Evolutionary conservation across 495 filamentous ascomycete species (phyloP).

Genomic region (Xylaria grammica): DNA sequence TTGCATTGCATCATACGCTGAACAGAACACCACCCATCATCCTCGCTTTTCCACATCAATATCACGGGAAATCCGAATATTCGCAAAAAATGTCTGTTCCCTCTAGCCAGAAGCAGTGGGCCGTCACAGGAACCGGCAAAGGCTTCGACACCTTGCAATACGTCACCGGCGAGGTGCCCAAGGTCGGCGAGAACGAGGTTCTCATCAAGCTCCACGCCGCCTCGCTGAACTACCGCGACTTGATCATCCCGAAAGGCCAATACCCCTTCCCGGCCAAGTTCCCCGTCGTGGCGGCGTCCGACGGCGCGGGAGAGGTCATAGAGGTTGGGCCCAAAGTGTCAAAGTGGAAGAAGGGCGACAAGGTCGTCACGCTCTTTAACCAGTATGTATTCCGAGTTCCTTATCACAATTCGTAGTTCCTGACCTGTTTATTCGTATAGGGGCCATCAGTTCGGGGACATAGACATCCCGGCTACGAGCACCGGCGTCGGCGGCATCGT

Average conservation of each 20-base stretch:
- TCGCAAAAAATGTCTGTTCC: slow-evolving; percentile 40
- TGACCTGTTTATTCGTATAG: neutral
- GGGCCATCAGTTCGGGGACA: slow-evolving; percentile 65
- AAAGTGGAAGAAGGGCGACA: slow-evolving; percentile 72
- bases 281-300: slow-evolving; percentile 72
- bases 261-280: slow-evolving; percentile 68
- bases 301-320: slow-evolving; percentile 76
- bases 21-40: neutral
- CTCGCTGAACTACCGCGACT: slow-evolving; percentile 83
- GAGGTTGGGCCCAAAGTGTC: slow-evolving; percentile 70
- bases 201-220: slow-evolving; percentile 77
- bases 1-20: slow-evolving; percentile 5
- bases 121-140: slow-evolving; percentile 57
- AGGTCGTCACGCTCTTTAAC: slow-evolving; percentile 79
- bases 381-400: slow-evolving; percentile 44
- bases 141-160: slow-evolving; percentile 67
- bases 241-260: slow-evolving; percentile 73
- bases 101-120: slow-evolving; percentile 69
- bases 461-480: slow-evolving; percentile 45
- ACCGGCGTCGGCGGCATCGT: slow-evolving; percentile 74
- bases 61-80: too few relatives aligned
- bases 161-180: slow-evolving; percentile 59
- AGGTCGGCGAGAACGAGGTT: slow-evolving; percentile 71
- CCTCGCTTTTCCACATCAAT: too few relatives aligned
- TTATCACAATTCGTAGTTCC: neutral